Percentiles rank a stretch among this genome's conserved stretches.
These are phyloP conservation scores for Colletotrichum liriopes DNA, from an alignment of 2,329 filamentous ascomycete genomes.

Conservation along the genomic window DNA sequence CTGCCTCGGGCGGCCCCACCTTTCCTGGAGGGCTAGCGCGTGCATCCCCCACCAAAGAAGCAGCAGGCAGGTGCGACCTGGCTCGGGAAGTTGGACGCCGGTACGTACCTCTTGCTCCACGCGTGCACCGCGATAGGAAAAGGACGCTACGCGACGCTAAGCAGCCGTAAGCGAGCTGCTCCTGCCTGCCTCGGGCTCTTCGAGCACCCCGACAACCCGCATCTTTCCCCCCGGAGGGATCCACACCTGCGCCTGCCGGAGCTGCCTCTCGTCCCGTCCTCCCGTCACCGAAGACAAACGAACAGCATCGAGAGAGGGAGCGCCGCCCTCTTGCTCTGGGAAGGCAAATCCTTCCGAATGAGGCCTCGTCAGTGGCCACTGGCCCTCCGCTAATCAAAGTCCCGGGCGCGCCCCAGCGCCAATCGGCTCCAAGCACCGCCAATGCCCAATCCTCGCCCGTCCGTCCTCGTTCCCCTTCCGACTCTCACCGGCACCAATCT, in stretches of 20 bases:
- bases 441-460: neutral
- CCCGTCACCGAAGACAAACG: constrained; percentile 12
- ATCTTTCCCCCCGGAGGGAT: constrained; percentile 3
- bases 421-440: neutral
- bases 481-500: neutral
- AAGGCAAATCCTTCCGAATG: neutral
- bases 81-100: neutral
- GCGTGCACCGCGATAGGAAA: too few relatives aligned
- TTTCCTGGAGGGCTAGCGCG: too few relatives aligned
- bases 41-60: constrained; percentile 11
- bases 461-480: neutral
- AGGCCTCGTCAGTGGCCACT: neutral
- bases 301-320: neutral
- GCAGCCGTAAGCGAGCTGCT: constrained; percentile 37
- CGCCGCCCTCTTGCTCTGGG: too few relatives aligned
- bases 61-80: neutral
- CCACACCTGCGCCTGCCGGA: constrained; percentile 22
- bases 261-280: constrained; percentile 5
- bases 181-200: constrained; percentile 37
- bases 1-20: constrained; percentile 16
- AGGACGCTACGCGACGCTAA: constrained; percentile 4
- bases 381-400: neutral
- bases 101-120: neutral
- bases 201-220: constrained; percentile 42
- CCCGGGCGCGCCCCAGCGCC: neutral